Percentiles rank a stretch among this genome's conserved stretches.
Conservation (phyloP, 305 asterid species). For the Fraxinus xanthoxyloides region DNA sequence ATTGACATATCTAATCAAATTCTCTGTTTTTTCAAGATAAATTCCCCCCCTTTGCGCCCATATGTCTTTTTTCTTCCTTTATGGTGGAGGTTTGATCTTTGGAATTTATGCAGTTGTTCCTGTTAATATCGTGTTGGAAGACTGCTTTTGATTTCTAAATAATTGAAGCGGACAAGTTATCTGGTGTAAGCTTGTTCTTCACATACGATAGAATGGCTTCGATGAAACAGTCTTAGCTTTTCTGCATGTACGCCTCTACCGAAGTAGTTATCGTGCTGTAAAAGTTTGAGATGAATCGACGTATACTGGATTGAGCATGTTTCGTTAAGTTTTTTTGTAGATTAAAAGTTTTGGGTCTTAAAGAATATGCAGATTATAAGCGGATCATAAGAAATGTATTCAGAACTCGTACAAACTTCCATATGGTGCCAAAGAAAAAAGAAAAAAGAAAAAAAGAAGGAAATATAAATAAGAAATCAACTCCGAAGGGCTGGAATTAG, state of each 20-base stretch:
- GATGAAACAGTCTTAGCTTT: neutral
- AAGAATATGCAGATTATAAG: neutral
- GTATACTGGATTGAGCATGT: neutral
- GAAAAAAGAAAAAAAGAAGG: neutral
- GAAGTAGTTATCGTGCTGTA: too few species aligned
- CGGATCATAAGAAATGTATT: neutral
- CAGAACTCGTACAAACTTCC: neutral
- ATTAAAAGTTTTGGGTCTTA: neutral
- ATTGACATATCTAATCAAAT: neutral
- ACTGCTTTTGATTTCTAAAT: constrained; percentile 11
- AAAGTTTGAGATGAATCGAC: neutral
- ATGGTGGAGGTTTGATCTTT: neutral
- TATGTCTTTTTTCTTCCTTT: neutral
- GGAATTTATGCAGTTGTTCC: constrained; percentile 1
- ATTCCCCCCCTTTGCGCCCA: neutral
- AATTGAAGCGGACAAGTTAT: constrained; percentile 17
- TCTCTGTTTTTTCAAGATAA: neutral
- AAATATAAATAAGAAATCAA: neutral
- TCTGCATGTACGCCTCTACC: too few species aligned
- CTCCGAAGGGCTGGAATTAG: neutral
- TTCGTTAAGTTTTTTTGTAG: neutral
- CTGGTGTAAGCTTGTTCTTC: neutral
- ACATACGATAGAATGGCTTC: neutral
- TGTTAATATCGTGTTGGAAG: neutral
- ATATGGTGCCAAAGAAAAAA: neutral